Evolutionary conservation across 1,139 yeast species (phyloP), one percentile per base, ranked within the genome.

Genomic region (Nakaseomyces kungkrabaensis): DNA sequence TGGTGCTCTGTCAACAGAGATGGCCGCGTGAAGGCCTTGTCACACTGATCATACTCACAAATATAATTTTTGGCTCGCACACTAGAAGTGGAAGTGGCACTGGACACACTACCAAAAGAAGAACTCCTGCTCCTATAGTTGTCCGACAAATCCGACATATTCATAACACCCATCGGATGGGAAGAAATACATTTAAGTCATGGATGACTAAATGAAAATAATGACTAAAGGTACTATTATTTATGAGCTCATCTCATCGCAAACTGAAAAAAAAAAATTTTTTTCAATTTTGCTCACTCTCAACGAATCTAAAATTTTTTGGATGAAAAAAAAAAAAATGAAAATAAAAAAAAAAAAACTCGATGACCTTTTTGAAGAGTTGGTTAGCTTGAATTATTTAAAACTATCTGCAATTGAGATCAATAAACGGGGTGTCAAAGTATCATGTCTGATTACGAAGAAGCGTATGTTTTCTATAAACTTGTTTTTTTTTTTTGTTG

Each of bases 1-100:
- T 74, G 74, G 63, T 90, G 98, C 60, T 88, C 96, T 42, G 84
- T 86, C 47, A 92, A 70, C 33, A 88, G 72, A 6, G 95, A 83
- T 0, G 97, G 97, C 50, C 90, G 75, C 11, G 85, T 71, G 62
- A 88, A 92, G 0, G 86, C 77, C 65, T 88, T 90, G 37, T 69
- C 76, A 61, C 98, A 92, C 3, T 78, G 82, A 5, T 73, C 76
- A 53, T 72, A 75, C 32, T 76, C 77, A 64, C 96, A 88, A 3
- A 65, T 57, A 61, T 82, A 81, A 44, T 67, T 72, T 60, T 85
- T 86, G 0, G 78, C 72, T 53, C 85, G 69, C 27, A 74, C 68
- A 33, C 78, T 66, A 1, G 72, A 66, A 5, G 69, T 61, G 17
- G 56, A 46, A 24, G 55, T 40, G 6, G 45, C 10, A 33, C 59